A percentile compares a stretch with the other conserved stretches of the same genome.
These are phyloP conservation scores for Prunus armeniaca DNA, from an alignment of 306 rosid genomes.

Conservation along the genomic window DNA sequence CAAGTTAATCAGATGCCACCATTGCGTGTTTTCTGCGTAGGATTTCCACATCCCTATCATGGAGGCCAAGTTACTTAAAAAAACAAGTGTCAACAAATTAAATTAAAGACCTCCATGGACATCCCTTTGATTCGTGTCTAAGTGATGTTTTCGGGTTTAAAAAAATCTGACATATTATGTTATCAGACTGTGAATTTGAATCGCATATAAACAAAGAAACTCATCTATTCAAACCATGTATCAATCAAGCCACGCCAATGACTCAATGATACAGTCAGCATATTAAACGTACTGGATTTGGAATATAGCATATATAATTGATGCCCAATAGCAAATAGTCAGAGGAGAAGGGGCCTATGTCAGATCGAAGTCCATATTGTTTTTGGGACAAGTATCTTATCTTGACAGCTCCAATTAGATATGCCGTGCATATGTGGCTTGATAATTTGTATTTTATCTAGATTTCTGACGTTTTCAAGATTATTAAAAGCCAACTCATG, in stretches of 20 bases:
- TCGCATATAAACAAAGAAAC: neutral
- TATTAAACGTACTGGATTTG: neutral
- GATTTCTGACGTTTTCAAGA: slow-evolving; percentile 7
- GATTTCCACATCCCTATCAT: slow-evolving; percentile 40
- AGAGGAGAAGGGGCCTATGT: neutral
- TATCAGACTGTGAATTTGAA: accelerated
- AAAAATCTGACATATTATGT: neutral
- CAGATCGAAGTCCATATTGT: slow-evolving; percentile 14
- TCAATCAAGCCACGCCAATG: neutral
- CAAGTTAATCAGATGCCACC: slow-evolving; percentile 22
- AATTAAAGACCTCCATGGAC: neutral
- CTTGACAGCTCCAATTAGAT: slow-evolving; percentile 30
- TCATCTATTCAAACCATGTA: neutral
- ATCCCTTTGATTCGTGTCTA: neutral
- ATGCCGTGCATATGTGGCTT: slow-evolving; percentile 25
- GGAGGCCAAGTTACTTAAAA: neutral
- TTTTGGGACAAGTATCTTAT: slow-evolving; percentile 28
- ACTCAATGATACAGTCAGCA: neutral
- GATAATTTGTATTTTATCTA: slow-evolving; percentile 18
- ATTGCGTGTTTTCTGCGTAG: slow-evolving; percentile 41
- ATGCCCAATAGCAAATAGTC: neutral
- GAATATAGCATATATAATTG: neutral
- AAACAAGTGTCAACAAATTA: neutral
- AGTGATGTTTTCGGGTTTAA: too few relatives aligned
- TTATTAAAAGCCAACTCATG: neutral